These are phyloP conservation scores for Vanilla planifolia DNA, from an alignment of 106 monocot species.

Conservation along the genomic window DNA sequence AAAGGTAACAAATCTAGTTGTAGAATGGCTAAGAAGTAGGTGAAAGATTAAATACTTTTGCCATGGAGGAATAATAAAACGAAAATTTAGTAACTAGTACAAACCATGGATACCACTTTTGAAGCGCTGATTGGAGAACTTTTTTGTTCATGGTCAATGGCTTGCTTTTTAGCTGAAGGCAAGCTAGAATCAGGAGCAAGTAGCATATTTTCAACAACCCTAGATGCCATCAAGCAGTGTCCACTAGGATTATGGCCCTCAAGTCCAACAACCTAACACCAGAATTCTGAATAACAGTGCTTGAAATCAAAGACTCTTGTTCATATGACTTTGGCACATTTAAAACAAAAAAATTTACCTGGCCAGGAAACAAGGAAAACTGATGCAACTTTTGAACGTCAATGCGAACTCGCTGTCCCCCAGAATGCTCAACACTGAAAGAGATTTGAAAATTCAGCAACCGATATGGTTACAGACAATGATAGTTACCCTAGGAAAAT, in stretches of 20 bases:
- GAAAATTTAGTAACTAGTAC: conserved; percentile 7
- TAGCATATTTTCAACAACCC: conserved; percentile 67
- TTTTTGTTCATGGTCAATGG: conserved; percentile 28
- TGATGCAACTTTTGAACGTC: conserved; percentile 61
- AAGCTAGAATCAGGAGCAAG: conserved; percentile 9
- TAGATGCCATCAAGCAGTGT: conserved; percentile 84
- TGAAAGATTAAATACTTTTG: neutral
- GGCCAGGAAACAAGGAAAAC: conserved; percentile 91
- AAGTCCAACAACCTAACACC: conserved; percentile 76
- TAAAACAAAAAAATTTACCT: conserved; percentile 34
- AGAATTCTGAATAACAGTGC: conserved; percentile 1
- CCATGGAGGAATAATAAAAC: neutral
- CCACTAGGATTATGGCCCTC: conserved; percentile 99
- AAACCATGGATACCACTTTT: conserved; percentile 51
- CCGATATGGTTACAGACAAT: neutral
- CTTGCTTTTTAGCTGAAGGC: conserved; percentile 83
- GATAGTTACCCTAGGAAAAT: neutral
- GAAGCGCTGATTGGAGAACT: conserved; percentile 17
- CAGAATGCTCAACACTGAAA: conserved; percentile 68
- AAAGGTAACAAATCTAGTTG: too few species aligned
- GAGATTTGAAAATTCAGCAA: neutral
- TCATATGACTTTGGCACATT: neutral
- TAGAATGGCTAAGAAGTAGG: too few species aligned
- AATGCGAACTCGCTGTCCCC: conserved; percentile 74
- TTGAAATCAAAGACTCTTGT: neutral